A percentile compares a stretch with the other conserved stretches of the same genome.
Conservation (phyloP, 495 filamentous ascomycete genomes). For the Penicillium lividum region DNA sequence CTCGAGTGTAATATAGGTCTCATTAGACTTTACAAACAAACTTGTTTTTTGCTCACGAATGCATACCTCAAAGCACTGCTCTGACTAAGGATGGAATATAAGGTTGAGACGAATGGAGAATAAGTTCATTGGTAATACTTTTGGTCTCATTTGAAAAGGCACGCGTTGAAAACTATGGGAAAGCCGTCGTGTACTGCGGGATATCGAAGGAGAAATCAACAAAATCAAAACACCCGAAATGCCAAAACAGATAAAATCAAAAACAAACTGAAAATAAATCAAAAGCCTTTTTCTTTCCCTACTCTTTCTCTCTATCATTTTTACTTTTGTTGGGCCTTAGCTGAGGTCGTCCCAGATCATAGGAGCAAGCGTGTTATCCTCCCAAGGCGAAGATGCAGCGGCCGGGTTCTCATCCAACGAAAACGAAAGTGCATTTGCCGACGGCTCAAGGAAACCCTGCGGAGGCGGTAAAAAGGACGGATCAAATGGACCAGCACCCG, state of each 20-base stretch:
- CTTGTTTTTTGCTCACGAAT: no score
- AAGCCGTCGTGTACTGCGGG: conserved; percentile 34
- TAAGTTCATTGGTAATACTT: neutral
- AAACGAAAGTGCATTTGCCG: conserved; percentile 31
- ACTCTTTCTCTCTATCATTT: conserved; percentile 1
- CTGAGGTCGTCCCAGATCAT: conserved; percentile 47
- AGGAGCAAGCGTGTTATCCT: conserved; percentile 46
- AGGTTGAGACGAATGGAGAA: neutral
- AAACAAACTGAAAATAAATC: neutral
- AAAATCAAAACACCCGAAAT: conserved; percentile 10
- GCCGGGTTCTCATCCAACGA: conserved; percentile 35
- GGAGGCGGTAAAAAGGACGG: conserved; percentile 36
- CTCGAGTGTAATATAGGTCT: no score
- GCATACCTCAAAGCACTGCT: no score
- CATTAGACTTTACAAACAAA: no score
- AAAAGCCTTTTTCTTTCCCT: conserved; percentile 5
- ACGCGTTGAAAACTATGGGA: conserved; percentile 9
- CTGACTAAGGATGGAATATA: no score
- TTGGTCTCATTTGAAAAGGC: conserved; percentile 2
- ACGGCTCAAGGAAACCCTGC: conserved; percentile 28
- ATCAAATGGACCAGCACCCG: conserved; percentile 24
- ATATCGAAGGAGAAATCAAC: conserved; percentile 23
- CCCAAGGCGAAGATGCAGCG: conserved; percentile 33
- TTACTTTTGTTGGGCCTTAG: conserved; percentile 13
- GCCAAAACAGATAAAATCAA: neutral